Evolutionary conservation across 2,329 filamentous ascomycete species (phyloP).

Genomic region (Sclerotinia minor): DNA sequence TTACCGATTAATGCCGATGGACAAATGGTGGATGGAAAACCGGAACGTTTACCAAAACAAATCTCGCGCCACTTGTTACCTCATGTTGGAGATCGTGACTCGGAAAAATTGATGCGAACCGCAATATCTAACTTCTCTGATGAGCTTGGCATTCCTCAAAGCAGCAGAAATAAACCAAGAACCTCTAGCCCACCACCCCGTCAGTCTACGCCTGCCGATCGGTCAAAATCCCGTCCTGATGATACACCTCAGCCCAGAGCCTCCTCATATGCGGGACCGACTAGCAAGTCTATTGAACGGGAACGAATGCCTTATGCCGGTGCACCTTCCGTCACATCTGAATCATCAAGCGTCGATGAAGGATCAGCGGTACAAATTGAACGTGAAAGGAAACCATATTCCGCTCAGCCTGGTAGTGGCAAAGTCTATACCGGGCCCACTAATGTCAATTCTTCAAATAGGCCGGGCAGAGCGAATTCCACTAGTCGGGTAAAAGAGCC

Average conservation of each 20-base stretch:
- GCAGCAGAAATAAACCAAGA: constrained; percentile 42
- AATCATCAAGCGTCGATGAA: constrained; percentile 46
- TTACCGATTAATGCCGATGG: constrained; percentile 63
- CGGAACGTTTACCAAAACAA: constrained; percentile 76
- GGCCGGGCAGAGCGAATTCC: constrained; percentile 35
- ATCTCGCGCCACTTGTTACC: constrained; percentile 75
- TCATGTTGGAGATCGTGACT: constrained; percentile 53
- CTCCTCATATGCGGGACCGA: constrained; percentile 32
- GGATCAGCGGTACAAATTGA: constrained; percentile 53
- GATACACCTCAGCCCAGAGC: constrained; percentile 32
- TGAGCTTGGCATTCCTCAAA: constrained; percentile 47
- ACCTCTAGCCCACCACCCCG: constrained; percentile 35
- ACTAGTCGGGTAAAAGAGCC: constrained; percentile 30
- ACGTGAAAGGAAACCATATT: constrained; percentile 65
- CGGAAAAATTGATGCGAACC: constrained; percentile 60
- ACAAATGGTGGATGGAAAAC: constrained; percentile 61
- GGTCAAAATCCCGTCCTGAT: constrained; percentile 31
- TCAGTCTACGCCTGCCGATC: constrained; percentile 34
- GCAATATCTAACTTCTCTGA: constrained; percentile 53
- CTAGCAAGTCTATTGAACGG: constrained; percentile 41
- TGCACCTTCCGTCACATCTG: constrained; percentile 37
- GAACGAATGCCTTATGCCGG: constrained; percentile 45
- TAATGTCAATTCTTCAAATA: constrained; percentile 27
- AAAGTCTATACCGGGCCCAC: constrained; percentile 52
- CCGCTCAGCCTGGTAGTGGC: constrained; percentile 57